Base-by-base conservation (phyloP, 2,329 filamentous ascomycete genomes). In the Penicillium sp. region DNA sequence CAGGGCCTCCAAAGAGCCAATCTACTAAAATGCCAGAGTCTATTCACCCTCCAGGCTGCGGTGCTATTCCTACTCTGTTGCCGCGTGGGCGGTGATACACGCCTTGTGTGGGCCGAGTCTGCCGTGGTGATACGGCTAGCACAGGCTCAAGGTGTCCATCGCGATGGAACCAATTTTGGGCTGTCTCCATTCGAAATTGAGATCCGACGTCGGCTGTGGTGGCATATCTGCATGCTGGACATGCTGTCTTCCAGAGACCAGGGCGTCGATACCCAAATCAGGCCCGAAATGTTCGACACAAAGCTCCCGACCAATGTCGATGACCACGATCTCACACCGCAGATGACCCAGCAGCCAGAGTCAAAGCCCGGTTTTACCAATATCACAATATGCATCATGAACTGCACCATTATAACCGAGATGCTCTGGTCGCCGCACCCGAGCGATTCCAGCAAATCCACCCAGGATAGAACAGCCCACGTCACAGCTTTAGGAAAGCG, bases 131-230 rank as follows among this genome's bases (percentile, higher is more conserved):
- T 59, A 16, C 53, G 56, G 1, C 29, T 60, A 5, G 56, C 56
- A 11, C 56, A 59, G 34, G 42, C 51, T 5, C 43, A 56, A 22
- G 32, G 52, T 3, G 14, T 61, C 4, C 54, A 61, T 22, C 42
- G 43, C 1, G 58, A 61, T 43, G 58, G 56, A 2, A 13, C 32
- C 18, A 45, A 50, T 6, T 38, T 49, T 11, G 34, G 32, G 14
- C 16, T 59, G 5, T 42, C 36, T 10, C 54, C 54, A 0, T 69
- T 67, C 10, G 58, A 67, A 1, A 55, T 52, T 4, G 67, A 70
- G 38, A 65, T 70, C 31, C 63, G 66, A 4, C 65, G 67, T 22
- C 57, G 65, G 7, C 31, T 70, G 7, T 70, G 68, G 67, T 71
- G 66, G 65, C 59, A 67, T 48, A 58, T 71, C 2, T 64, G 66